Evolutionary conservation across 1,139 yeast species (phyloP).

Genomic region (Candida albicans): DNA sequence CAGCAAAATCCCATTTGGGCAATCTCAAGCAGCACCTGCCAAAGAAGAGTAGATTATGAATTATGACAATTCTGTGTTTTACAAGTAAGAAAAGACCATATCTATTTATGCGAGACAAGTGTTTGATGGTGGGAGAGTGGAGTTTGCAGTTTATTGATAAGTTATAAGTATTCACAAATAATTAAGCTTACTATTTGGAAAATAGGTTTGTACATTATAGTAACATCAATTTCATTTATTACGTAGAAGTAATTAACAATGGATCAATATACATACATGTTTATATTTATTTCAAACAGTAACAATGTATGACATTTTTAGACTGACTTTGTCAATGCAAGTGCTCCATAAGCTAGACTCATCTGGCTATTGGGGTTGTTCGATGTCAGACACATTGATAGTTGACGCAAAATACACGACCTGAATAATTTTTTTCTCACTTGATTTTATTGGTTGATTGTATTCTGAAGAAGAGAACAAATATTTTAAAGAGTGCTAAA

Average conservation of each 20-base stretch:
- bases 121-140: neutral
- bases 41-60: constrained; percentile 2
- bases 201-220: no score
- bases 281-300: neutral
- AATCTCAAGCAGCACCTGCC: constrained; percentile 29
- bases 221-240: no score
- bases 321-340: no score
- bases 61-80: no score
- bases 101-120: neutral
- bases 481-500: neutral
- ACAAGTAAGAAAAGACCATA: no score
- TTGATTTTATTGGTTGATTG: constrained; percentile 24
- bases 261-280: neutral
- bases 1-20: constrained; percentile 38
- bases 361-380: neutral
- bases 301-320: neutral
- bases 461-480: constrained; percentile 3
- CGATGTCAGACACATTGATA: neutral
- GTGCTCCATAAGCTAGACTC: no score
- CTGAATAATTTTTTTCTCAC: constrained; percentile 15
- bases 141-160: neutral
- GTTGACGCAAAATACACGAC: constrained; percentile 1
- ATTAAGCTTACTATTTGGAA: neutral
- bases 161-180: no score
- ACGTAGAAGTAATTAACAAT: neutral